phyloP scores from a whole-genome alignment of 495 filamentous ascomycete genomes.

The Hyaloscypha hepaticicola region DNA sequence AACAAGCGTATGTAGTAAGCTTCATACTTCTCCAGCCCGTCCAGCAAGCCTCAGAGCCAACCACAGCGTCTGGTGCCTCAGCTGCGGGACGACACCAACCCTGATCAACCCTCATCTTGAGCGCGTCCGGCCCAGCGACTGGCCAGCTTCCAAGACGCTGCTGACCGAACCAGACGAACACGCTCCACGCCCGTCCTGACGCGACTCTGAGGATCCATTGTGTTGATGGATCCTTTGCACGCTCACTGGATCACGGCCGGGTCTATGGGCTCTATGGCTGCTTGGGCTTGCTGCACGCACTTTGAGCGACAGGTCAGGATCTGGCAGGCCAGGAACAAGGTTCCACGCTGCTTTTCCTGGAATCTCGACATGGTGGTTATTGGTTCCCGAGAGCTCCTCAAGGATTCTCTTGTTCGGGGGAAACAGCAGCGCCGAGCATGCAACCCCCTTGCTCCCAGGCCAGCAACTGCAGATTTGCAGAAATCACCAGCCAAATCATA shows the following conservation, averaged over 20 bases:
- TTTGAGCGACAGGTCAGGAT: neutral
- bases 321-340: conserved; percentile 18
- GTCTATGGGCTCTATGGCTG: neutral
- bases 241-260: neutral
- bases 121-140: conserved; percentile 19
- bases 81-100: conserved; percentile 5
- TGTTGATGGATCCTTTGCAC: neutral
- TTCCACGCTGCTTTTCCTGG: neutral
- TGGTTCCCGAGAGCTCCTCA: neutral
- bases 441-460: neutral
- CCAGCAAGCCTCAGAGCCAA: neutral
- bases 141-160: neutral
- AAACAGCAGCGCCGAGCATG: too few relatives aligned
- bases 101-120: neutral
- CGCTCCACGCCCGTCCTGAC: neutral
- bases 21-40: neutral
- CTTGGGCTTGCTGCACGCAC: conserved; percentile 7
- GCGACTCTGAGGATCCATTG: neutral
- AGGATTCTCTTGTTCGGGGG: too few relatives aligned
- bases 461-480: neutral
- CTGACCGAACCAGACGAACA: neutral
- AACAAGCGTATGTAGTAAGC: neutral
- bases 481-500: neutral
- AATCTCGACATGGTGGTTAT: neutral
- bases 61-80: neutral